Evolutionary conservation across 306 rosid genomes (phyloP), one percentile per base, ranked within the genome.

Genomic region (Citrullus amarus): DNA sequence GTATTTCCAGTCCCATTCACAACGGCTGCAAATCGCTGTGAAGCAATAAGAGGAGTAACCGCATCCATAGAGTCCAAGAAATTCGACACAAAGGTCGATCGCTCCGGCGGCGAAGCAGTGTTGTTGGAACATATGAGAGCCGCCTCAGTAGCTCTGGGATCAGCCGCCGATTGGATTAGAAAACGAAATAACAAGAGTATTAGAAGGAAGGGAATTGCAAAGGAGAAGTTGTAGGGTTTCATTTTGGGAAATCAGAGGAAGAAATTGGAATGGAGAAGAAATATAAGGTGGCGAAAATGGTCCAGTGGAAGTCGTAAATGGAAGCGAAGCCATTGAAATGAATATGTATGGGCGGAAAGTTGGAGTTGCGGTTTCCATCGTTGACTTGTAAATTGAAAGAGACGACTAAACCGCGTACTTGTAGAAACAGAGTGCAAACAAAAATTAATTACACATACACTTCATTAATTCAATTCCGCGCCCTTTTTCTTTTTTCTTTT

Each of bases 41-140:
- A 0, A 17, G 79, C 63, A 54, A 89, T 65, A 4, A 82, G 66
- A 53, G 89, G 86, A 17, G 85, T 88, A 17, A 92, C 38, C 1
- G 83, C 58, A 56, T 86, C 85, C 80, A 92, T 81, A 44, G 94
- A 69, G 9, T 77, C 91, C 14, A 92, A 57, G 66, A 86, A 90
- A 80, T 83, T 88, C n/a, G 79, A 8, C 9, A 84, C 9, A 77
- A 88, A 87, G 25, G 80, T 56, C 9, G 58, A 80, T 32, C 97
- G 83, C 4, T 65, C 75, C 4, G 83, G 11, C 16, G 17, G 1
- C 2, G 83, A 48, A 3, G 88, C 88, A 0, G 92, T 89, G 67
- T 79, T 77, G 86, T 88, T 89, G 3, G 85, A 77, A 86, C 97
- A 92, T 9, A 88, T 16, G 0, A 79, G 75, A 6, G 90, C 93